Percentiles rank a stretch among this genome's conserved stretches.
phyloP scores from a whole-genome alignment of 2,329 filamentous ascomycete genomes.

The Camillea tinctor region DNA sequence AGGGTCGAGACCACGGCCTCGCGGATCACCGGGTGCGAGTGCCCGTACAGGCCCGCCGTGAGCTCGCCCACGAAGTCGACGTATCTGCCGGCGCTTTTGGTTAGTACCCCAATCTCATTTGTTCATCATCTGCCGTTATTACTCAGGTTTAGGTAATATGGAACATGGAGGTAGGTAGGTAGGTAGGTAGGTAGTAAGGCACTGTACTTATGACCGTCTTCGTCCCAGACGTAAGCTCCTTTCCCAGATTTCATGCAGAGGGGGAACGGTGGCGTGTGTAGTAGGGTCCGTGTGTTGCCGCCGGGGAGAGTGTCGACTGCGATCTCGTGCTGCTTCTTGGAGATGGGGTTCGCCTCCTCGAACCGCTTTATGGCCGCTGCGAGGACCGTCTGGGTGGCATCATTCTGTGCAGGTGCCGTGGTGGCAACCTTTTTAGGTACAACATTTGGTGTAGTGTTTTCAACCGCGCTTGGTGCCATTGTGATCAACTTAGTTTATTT shows the following conservation, averaged over 20 bases:
- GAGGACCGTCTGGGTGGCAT: conserved; percentile 30
- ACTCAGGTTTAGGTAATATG: neutral
- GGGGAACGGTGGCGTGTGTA: conserved; percentile 44
- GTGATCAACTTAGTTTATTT: neutral
- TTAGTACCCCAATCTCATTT: neutral
- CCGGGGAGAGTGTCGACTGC: conserved; percentile 33
- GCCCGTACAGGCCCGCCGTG: conserved; percentile 64
- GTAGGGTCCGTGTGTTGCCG: conserved; percentile 30
- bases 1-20: conserved; percentile 46
- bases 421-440: neutral
- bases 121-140: neutral
- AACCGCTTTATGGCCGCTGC: conserved; percentile 35
- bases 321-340: conserved; percentile 37
- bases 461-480: neutral
- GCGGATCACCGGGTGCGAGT: conserved; percentile 56
- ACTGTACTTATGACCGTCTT: conserved; percentile 39
- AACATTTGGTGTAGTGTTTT: neutral
- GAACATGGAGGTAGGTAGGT: too few relatives aligned
- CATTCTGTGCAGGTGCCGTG: neutral
- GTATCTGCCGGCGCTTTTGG: conserved; percentile 40
- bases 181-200: too few relatives aligned
- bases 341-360: conserved; percentile 36
- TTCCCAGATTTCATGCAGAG: conserved; percentile 39
- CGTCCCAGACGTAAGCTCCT: conserved; percentile 38
- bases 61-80: conserved; percentile 63